Evolutionary conservation across 352 stramenopile genomes (phyloP), one percentile per base, ranked within the genome.

Genomic region (Phytophthora sansomeana): DNA sequence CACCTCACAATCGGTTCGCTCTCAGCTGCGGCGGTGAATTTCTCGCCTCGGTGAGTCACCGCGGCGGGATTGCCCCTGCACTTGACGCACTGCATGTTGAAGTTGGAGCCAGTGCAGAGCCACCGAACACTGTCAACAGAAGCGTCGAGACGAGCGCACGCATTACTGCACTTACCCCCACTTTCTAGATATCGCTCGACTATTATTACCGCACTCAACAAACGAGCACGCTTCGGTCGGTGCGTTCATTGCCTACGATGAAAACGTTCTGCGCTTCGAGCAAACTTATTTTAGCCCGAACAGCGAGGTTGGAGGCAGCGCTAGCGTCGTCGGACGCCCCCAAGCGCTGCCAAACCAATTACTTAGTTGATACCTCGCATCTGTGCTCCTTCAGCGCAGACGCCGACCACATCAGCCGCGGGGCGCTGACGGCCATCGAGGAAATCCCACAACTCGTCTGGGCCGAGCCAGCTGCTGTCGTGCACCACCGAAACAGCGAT

Each of bases 371-470:
- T 11, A 36, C 24, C n/a, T 55, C 33, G 13, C 26, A 39, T 14
- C 63, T 36, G 43, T 58, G 41, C 17, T 26, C n/a, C n/a, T 41
- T 36, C 35, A 33, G 24, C 19, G 14, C 32, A 24, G 35, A 9
- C 46, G 38, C 60, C 55, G 60, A 30, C 24, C 58, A 65, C 58
- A 69, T 52, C 65, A 57, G 52, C 38, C 26, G 1, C 5, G 1
- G 46, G 21, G 16, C 6, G 10, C 33, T 35, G 43, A 32, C 38
- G 58, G 36, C 33, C 47, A 39, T 63, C 38, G 16, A 74, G 47
- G 21, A 73, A 69, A n/a, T 46, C 44, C 52, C 58, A 71, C 17
- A 74, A 35, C 33, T 67, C 42, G 8, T 70, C 49, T 26, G 60
- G 52, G 17, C n/a, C 41, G 21, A 67, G 33, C 52, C 53, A 70